Conservation (phyloP, 1,139 yeast genomes). For the Torulaspora globosa region DNA sequence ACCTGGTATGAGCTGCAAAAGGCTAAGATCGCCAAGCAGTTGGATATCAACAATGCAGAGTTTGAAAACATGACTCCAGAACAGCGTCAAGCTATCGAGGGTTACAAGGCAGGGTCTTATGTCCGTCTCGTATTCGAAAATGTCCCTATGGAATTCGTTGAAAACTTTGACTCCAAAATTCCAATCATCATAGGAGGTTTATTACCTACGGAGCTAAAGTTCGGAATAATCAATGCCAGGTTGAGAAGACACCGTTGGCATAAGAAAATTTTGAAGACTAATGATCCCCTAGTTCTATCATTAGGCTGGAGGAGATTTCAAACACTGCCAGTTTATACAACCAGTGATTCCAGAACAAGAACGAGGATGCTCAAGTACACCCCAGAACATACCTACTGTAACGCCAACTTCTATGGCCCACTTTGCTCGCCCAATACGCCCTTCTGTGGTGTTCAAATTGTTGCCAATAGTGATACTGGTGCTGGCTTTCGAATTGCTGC, state of each 20-base stretch:
- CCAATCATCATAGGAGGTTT: conserved; percentile 92
- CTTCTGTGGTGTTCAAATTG: conserved; percentile 89
- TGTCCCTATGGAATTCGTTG: conserved; percentile 86
- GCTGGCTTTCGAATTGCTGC: conserved; percentile 94
- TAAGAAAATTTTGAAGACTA: conserved; percentile 88
- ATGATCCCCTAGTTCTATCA: conserved; percentile 90
- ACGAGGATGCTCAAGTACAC: conserved; percentile 97
- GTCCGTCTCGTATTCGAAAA: conserved; percentile 81
- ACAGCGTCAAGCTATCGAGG: conserved; percentile 79
- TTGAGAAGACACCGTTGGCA: conserved; percentile 99
- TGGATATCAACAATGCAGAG: conserved; percentile 85
- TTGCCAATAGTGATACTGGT: conserved; percentile 76
- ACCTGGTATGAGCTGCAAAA: conserved; percentile 98
- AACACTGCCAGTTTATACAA: conserved; percentile 90
- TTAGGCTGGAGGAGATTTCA: conserved; percentile 99
- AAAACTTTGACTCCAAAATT: conserved; percentile 76
- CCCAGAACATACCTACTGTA: conserved; percentile 96
- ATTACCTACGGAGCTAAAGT: conserved; percentile 82
- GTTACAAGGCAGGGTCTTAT: conserved; percentile 89
- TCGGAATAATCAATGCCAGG: conserved; percentile 89
- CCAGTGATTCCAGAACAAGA: conserved; percentile 95
- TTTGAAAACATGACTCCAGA: conserved; percentile 68
- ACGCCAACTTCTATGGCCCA: conserved; percentile 96
- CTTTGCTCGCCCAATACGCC: conserved; percentile 96
- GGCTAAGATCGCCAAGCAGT: conserved; percentile 93